Conservation (phyloP, 495 filamentous ascomycete genomes). For the Massariosphaeria phaeospora region DNA sequence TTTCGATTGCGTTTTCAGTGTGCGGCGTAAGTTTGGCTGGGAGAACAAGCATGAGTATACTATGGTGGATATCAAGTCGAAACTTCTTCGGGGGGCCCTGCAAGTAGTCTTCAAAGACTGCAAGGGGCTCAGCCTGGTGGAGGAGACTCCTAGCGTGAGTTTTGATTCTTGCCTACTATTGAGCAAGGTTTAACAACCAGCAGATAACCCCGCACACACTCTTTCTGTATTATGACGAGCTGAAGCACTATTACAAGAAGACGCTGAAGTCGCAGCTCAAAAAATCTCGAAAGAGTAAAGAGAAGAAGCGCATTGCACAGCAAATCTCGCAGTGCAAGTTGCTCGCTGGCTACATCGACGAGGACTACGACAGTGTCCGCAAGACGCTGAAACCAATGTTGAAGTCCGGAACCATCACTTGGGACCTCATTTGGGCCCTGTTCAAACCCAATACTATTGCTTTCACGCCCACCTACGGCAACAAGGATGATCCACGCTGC, state of each 20-base stretch:
- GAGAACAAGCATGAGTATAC: conserved; percentile 79
- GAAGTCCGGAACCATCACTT: conserved; percentile 80
- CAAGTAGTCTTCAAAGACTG: conserved; percentile 73
- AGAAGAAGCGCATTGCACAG: conserved; percentile 51
- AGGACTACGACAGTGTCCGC: conserved; percentile 73
- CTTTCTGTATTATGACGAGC: conserved; percentile 80
- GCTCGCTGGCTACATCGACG: conserved; percentile 73
- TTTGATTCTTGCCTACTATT: not conserved
- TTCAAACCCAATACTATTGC: conserved; percentile 87
- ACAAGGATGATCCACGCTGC: conserved; percentile 74
- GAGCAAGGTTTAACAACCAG: not conserved
- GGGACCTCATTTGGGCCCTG: conserved; percentile 73
- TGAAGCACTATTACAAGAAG: conserved; percentile 58
- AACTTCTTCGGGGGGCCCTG: conserved; percentile 66
- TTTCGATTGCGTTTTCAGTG: conserved; percentile 74
- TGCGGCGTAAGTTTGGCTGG: conserved; percentile 80
- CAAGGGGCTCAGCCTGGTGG: conserved; percentile 73
- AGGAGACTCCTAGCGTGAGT: conserved; percentile 62
- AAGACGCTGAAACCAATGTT: conserved; percentile 79
- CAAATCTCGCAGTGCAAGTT: conserved; percentile 67
- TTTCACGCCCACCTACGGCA: conserved; percentile 75
- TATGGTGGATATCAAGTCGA: conserved; percentile 81
- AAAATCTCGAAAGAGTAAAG: conserved; percentile 61
- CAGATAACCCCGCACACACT: conserved; percentile 73
- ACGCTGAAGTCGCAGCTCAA: conserved; percentile 59